These are phyloP conservation scores for Plasmopara muralis DNA, from an alignment of 352 stramenopile genomes.

Conservation along the genomic window DNA sequence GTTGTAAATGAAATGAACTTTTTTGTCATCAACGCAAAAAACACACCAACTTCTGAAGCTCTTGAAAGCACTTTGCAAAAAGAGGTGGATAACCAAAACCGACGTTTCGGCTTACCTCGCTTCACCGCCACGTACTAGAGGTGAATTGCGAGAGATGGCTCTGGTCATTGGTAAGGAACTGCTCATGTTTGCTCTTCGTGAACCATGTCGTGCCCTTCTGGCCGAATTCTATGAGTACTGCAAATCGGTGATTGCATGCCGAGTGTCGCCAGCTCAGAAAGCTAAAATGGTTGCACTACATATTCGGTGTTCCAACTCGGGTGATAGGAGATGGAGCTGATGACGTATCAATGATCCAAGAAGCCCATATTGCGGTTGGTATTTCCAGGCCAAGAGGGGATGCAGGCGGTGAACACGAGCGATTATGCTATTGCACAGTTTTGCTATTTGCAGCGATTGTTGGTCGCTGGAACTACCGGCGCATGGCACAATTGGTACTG, in stretches of 20 bases:
- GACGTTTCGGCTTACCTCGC: constrained; percentile 48
- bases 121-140: constrained; percentile 31
- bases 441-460: constrained; percentile 83
- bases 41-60: constrained; percentile 36
- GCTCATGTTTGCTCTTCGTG: constrained; percentile 46
- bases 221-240: constrained; percentile 71
- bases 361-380: constrained; percentile 86
- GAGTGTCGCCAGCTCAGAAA: constrained; percentile 84
- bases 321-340: constrained; percentile 93
- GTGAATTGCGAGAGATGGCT: constrained; percentile 45
- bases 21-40: constrained; percentile 54
- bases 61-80: constrained; percentile 44
- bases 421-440: constrained; percentile 94
- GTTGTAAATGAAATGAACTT: constrained; percentile 80
- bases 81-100: constrained; percentile 28
- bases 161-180: constrained; percentile 79
- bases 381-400: constrained; percentile 89
- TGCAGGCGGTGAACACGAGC: constrained; percentile 90
- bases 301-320: constrained; percentile 67
- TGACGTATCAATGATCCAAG: constrained; percentile 94
- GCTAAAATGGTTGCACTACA: constrained; percentile 71
- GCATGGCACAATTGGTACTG: constrained; percentile 83
- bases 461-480: constrained; percentile 89
- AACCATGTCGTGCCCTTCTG: constrained; percentile 35
- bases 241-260: constrained; percentile 84